phyloP scores from a whole-genome alignment of 2,329 filamentous ascomycete species.

The Colletotrichum truncatum region DNA sequence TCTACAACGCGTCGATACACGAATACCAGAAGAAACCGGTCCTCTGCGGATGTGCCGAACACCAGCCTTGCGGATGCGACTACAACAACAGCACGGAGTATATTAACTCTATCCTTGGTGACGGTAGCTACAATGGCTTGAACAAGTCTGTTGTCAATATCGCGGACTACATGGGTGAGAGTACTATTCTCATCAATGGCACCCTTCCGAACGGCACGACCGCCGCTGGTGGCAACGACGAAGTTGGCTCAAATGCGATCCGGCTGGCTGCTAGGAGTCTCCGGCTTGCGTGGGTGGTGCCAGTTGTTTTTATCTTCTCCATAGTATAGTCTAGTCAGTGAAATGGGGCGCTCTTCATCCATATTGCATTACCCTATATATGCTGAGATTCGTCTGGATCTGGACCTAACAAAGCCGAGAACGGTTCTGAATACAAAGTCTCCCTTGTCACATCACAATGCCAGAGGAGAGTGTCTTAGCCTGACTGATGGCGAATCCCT shows the following conservation, averaged over 20 bases:
- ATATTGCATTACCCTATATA: too few relatives aligned
- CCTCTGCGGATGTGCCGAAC: constrained; percentile 66
- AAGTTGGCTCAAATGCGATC: constrained; percentile 47
- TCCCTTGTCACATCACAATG: too few relatives aligned
- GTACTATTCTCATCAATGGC: constrained; percentile 78
- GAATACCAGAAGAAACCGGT: constrained; percentile 69
- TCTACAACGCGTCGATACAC: constrained; percentile 54
- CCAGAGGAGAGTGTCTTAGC: too few relatives aligned
- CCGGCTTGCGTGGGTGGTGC: constrained; percentile 61
- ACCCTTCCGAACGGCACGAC: constrained; percentile 76
- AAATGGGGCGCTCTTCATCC: too few relatives aligned
- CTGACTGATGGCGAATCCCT: too few relatives aligned
- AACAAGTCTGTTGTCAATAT: constrained; percentile 71
- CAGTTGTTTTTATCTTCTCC: constrained; percentile 53
- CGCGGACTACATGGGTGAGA: constrained; percentile 57
- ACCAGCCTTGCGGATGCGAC: constrained; percentile 62
- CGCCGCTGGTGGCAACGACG: constrained; percentile 43
- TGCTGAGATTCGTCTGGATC: too few relatives aligned
- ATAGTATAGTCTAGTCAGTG: too few relatives aligned
- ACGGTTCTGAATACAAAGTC: too few relatives aligned
- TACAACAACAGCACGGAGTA: constrained; percentile 55
- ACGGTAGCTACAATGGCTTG: constrained; percentile 60
- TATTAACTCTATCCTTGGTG: constrained; percentile 70
- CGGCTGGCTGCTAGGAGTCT: constrained; percentile 44
- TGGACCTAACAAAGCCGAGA: too few relatives aligned